phyloP scores from a whole-genome alignment of 371 early-diverging fungal genomes.

The Mortierella sp. region DNA sequence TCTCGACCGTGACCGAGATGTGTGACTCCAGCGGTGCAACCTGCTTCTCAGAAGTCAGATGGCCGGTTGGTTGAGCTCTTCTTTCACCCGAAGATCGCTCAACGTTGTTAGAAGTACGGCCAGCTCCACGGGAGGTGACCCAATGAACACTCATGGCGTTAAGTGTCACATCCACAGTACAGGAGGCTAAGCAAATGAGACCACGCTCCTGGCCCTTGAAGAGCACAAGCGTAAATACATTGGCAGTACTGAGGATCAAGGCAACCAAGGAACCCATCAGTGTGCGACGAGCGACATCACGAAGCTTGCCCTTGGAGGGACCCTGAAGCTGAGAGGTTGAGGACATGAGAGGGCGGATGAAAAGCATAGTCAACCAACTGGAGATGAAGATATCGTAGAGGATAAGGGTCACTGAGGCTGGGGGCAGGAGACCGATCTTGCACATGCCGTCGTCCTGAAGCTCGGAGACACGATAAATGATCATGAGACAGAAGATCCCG shows the following conservation, averaged over 20 bases:
- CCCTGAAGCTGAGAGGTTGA: constrained; percentile 50
- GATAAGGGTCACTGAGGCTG: constrained; percentile 62
- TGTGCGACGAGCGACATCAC: constrained; percentile 65
- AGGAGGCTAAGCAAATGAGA: constrained; percentile 44
- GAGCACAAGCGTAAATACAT: constrained; percentile 58
- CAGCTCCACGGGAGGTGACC: constrained; percentile 45
- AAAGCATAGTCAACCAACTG: constrained; percentile 56
- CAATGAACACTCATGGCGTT: constrained; percentile 45
- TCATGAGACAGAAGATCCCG: constrained; percentile 61
- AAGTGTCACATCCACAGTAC: constrained; percentile 51
- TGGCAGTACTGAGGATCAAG: constrained; percentile 55
- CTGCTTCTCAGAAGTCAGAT: constrained; percentile 32
- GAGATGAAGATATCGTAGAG: constrained; percentile 63
- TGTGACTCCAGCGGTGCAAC: constrained; percentile 46
- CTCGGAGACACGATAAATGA: constrained; percentile 50
- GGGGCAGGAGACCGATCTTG: constrained; percentile 59
- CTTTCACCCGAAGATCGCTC: constrained; percentile 18
- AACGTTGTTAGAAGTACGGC: constrained; percentile 1
- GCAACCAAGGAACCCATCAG: constrained; percentile 58
- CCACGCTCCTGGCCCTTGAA: constrained; percentile 62
- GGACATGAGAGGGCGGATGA: constrained; percentile 60
- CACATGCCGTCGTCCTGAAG: constrained; percentile 56
- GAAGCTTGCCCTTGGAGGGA: constrained; percentile 55
- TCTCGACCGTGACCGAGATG: constrained; percentile 48
- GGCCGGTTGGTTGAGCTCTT: neutral